Conservation (phyloP, 108 stramenopile species). For the Skeletonema menzelii region DNA sequence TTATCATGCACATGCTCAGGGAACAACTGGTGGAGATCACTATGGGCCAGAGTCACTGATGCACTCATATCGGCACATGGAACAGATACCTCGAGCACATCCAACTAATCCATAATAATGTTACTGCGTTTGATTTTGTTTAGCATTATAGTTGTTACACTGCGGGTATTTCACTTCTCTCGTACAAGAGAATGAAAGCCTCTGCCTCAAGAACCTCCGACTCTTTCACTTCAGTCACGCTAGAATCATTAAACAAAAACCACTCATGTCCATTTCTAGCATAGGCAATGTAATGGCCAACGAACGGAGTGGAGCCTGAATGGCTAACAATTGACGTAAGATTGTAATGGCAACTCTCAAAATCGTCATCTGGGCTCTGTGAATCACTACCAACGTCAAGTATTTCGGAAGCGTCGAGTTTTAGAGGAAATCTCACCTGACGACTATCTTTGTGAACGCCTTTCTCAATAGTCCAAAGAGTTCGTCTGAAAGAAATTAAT, state of each 20-base stretch:
- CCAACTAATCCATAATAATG: slow-evolving; percentile 12
- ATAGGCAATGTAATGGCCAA: slow-evolving; percentile 45
- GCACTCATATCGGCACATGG: slow-evolving; percentile 34
- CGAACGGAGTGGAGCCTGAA: slow-evolving; percentile 40
- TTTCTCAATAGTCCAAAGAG: slow-evolving; percentile 35
- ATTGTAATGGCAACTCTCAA: slow-evolving; percentile 44
- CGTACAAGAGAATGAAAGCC: slow-evolving; percentile 48
- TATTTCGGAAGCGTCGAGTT: slow-evolving; percentile 41
- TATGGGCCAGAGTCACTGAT: slow-evolving; percentile 40
- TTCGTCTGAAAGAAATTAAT: slow-evolving; percentile 40
- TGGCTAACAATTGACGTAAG: slow-evolving; percentile 36
- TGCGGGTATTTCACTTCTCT: slow-evolving; percentile 27
- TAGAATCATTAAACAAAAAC: slow-evolving; percentile 52
- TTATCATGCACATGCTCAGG: slow-evolving; percentile 83
- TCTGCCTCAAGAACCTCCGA: slow-evolving; percentile 33
- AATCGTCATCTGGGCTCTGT: slow-evolving; percentile 32
- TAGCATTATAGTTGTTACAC: neutral
- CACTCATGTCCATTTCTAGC: slow-evolving; percentile 16
- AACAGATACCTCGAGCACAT: slow-evolving; percentile 23
- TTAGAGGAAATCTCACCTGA: slow-evolving; percentile 40
- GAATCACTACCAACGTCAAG: slow-evolving; percentile 25
- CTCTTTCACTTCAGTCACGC: slow-evolving; percentile 28
- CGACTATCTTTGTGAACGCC: slow-evolving; percentile 48
- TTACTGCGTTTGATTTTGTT: neutral
- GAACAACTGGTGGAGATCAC: slow-evolving; percentile 37